These are phyloP conservation scores for Botrytis paeoniae DNA, from an alignment of 2,329 filamentous ascomycete genomes.

Conservation along the genomic window DNA sequence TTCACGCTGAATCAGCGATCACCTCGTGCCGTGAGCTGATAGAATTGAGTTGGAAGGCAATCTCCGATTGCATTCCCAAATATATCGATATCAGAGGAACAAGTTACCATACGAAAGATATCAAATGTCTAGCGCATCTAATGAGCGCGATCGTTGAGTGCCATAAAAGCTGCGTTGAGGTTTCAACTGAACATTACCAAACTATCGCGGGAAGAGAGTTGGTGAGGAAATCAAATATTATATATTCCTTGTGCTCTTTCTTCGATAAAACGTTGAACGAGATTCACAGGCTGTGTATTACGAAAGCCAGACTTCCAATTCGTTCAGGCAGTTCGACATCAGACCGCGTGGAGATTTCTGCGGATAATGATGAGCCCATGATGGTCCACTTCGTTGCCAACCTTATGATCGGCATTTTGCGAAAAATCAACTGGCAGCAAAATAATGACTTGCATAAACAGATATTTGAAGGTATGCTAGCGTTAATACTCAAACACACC, in stretches of 20 bases:
- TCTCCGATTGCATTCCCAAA: not conserved
- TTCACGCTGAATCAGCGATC: not conserved
- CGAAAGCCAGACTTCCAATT: not conserved
- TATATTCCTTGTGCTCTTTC: not conserved
- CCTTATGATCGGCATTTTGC: not conserved
- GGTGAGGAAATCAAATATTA: not conserved
- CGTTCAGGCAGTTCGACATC: not conserved
- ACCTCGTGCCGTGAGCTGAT: not conserved
- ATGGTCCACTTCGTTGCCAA: not conserved
- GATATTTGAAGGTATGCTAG: constrained; percentile 44
- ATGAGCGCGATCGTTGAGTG: not conserved
- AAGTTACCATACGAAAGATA: not conserved
- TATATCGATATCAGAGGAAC: not conserved
- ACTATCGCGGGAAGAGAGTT: not conserved
- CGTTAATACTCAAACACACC: constrained; percentile 40
- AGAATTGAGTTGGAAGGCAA: not conserved
- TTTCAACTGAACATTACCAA: not conserved
- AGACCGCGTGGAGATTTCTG: not conserved
- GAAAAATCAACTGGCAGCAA: not conserved
- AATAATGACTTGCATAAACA: not conserved
- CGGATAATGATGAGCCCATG: not conserved
- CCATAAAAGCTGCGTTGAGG: not conserved
- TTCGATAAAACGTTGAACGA: not conserved
- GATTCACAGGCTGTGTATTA: not conserved
- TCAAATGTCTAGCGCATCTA: not conserved